phyloP scores from a whole-genome alignment of 2,329 filamentous ascomycete species.

The Teratosphaeria gauchensis region DNA sequence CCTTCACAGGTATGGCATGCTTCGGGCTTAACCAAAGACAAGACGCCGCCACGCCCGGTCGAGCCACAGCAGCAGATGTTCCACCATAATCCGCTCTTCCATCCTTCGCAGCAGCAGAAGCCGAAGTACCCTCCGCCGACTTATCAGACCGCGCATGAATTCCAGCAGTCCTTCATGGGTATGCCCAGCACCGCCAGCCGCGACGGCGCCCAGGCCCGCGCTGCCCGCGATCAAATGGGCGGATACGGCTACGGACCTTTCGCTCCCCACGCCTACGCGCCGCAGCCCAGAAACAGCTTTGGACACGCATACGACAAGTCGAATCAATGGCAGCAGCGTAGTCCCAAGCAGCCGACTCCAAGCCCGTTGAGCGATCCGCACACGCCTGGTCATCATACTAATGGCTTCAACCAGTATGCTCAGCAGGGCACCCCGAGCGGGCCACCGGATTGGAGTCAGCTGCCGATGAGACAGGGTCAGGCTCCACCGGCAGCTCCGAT shows the following conservation, averaged over 20 bases:
- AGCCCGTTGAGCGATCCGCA: conserved; percentile 24
- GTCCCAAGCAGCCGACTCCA: conserved; percentile 22
- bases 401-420: not conserved
- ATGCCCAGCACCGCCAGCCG: conserved; percentile 23
- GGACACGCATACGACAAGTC: conserved; percentile 15
- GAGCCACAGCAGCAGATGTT: conserved; percentile 6
- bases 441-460: not conserved
- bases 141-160: conserved; percentile 37
- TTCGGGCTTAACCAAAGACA: conserved; percentile 10
- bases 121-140: conserved; percentile 23
- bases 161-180: conserved; percentile 26
- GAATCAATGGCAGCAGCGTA: conserved; percentile 18
- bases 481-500: not conserved
- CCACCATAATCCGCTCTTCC: conserved; percentile 1
- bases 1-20: conserved; percentile 24
- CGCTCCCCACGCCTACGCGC: conserved; percentile 2
- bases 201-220: conserved; percentile 24
- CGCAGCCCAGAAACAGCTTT: conserved; percentile 12
- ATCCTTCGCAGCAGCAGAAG: not conserved
- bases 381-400: conserved; percentile 11
- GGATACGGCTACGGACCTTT: conserved; percentile 11
- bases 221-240: conserved; percentile 22
- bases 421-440: not conserved
- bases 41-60: conserved; percentile 9
- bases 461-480: not conserved